These are phyloP conservation scores for Farysia itapuensis DNA, from an alignment of 1,284 basidiomycete genomes.

Conservation along the genomic window DNA sequence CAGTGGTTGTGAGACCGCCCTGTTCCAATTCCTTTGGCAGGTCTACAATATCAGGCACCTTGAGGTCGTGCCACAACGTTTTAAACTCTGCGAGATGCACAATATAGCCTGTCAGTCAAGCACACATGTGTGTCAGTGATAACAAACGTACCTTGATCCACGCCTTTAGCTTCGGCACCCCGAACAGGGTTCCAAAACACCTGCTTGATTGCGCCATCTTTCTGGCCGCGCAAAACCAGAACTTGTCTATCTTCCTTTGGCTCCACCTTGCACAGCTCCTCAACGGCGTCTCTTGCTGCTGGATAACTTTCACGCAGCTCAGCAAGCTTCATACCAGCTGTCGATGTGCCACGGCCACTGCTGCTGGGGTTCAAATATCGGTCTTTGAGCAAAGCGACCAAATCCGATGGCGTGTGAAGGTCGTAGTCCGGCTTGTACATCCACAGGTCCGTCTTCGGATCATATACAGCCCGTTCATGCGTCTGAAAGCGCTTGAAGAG, in stretches of 20 bases:
- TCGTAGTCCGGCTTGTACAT: conserved; percentile 84
- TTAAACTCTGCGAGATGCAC: conserved; percentile 72
- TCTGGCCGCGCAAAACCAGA: conserved; percentile 77
- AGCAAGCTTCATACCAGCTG: conserved; percentile 74
- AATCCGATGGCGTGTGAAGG: conserved; percentile 76
- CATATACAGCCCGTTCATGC: conserved; percentile 76
- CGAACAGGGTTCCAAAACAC: conserved; percentile 90
- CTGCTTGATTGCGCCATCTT: conserved; percentile 72
- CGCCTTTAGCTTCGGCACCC: conserved; percentile 69
- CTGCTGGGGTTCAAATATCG: conserved; percentile 39
- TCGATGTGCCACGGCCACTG: conserved; percentile 6
- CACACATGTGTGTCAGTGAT: too few relatives aligned
- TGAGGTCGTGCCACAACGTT: conserved; percentile 79
- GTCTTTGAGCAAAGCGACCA: conserved; percentile 71
- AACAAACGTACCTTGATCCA: conserved; percentile 73
- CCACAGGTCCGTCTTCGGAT: conserved; percentile 79
- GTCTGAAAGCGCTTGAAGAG: conserved; percentile 75
- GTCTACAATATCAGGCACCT: conserved; percentile 81
- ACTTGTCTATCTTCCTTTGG: conserved; percentile 77
- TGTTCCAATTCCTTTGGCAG: conserved; percentile 73
- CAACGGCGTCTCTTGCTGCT: conserved; percentile 65
- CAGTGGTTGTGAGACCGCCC: conserved; percentile 51
- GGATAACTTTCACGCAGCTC: conserved; percentile 86
- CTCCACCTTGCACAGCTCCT: conserved; percentile 44
- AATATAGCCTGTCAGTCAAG: background rate